Evolutionary conservation across 139 green algal species (phyloP), one percentile per base, ranked within the genome.

Genomic region (Ettlia oleoabundans): DNA sequence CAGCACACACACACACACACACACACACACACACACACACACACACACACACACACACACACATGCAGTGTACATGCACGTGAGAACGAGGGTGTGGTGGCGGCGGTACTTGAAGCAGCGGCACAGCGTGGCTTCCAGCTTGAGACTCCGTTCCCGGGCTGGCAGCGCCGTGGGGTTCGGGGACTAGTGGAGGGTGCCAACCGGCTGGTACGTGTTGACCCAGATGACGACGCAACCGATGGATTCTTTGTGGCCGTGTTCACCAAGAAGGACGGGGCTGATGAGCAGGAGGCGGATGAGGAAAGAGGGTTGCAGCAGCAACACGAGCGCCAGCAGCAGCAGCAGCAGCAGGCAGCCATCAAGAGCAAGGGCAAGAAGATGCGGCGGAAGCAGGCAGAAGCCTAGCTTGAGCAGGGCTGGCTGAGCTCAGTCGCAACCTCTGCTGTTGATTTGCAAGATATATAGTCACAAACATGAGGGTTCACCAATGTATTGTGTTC

Each of bases 11-110:
- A n/a, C n/a, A n/a, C n/a, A n/a, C n/a, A n/a, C n/a, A n/a, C n/a
- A n/a, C n/a, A n/a, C n/a, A n/a, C n/a, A n/a, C n/a, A 10, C 10
- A 15, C 47, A 58, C 47, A 58, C 47, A 58, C 47, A 58, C 47
- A 58, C 47, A 10, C 10, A 10, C 47, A 58, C 47, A 10, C 19
- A 13, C 24, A 98, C 95, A 58, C 47, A 24, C n/a, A 15, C 47
- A 33, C 51, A 7, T 37, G 71, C 89, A 94, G 84, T 9, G 83
- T 98, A 38, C 89, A 99, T 76, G 69, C 78, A 28, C 73, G 80
- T 24, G 97, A 99, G 86, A 99, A 99, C 82, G 97, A 99, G 87
- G 85, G 87, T 1, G 97, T 99, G 40, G 90, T 95, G 30, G 90
- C 92, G 4, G 90, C 90, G 2, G 92, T 96, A 63, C 86, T 97